Percentiles rank a stretch among this genome's conserved stretches.
phyloP scores from a whole-genome alignment of 306 rosid species.

The Prunus fruticosa region DNA sequence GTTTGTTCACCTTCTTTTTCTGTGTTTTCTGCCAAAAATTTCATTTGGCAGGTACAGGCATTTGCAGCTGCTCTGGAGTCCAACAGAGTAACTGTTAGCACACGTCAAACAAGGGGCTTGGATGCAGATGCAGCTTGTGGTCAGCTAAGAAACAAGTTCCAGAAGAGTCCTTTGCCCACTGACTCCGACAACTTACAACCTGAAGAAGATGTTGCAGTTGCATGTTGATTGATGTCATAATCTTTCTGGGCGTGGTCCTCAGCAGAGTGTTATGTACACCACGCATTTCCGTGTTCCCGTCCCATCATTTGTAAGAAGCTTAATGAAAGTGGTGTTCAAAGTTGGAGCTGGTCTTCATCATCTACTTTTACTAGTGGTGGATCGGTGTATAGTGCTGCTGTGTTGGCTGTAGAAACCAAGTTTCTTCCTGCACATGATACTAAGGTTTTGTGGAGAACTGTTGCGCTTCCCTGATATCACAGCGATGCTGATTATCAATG shows the following conservation, averaged over 20 bases:
- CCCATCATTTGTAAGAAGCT: constrained; percentile 14
- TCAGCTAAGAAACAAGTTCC: constrained; percentile 84
- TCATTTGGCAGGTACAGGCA: constrained; percentile 57
- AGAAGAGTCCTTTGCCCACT: constrained; percentile 65
- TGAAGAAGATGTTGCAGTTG: constrained; percentile 54
- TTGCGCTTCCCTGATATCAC: background rate
- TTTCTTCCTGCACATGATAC: background rate
- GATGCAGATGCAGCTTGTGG: constrained; percentile 99
- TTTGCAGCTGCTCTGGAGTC: constrained; percentile 77
- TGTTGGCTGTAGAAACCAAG: background rate
- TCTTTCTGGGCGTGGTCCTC: constrained; percentile 19
- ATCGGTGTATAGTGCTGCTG: background rate
- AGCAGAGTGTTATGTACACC: background rate
- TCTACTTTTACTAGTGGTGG: background rate
- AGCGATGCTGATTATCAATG: background rate
- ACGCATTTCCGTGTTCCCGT: constrained; percentile 11
- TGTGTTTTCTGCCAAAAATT: background rate
- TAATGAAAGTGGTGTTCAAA: constrained; percentile 17
- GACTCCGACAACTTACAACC: constrained; percentile 45
- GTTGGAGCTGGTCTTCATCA: background rate
- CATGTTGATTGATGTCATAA: constrained; percentile 38
- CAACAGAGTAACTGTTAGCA: constrained; percentile 64
- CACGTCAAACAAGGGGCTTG: constrained; percentile 89
- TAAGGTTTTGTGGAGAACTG: background rate
- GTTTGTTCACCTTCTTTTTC: background rate